A percentile compares a stretch with the other conserved stretches of the same genome.
phyloP scores from a whole-genome alignment of 805 yeast species.

The Barnettozyma vustinii region DNA sequence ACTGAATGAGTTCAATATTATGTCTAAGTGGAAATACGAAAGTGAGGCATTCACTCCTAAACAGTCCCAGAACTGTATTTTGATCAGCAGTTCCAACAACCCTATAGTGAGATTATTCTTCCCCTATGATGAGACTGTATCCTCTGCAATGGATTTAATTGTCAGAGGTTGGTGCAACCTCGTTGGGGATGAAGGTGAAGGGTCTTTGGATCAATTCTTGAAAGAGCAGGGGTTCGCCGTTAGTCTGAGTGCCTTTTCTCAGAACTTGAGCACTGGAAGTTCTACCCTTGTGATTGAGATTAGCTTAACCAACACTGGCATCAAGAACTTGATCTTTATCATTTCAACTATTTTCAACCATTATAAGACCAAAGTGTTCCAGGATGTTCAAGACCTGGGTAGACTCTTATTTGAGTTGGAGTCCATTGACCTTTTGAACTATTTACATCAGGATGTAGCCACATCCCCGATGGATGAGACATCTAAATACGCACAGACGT shows the following conservation, averaged over 20 bases:
- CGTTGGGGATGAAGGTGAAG: constrained; percentile 56
- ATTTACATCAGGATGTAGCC: constrained; percentile 34
- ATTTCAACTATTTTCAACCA: constrained; percentile 29
- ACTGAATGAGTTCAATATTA: constrained; percentile 14
- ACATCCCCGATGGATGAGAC: constrained; percentile 44
- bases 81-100: constrained; percentile 32
- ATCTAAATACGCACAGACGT: constrained; percentile 31
- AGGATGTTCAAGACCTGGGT: constrained; percentile 27
- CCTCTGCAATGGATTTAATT: constrained; percentile 18
- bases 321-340: constrained; percentile 30
- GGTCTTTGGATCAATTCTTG: constrained; percentile 42
- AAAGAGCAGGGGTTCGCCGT: constrained; percentile 31
- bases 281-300: constrained; percentile 45
- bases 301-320: constrained; percentile 42
- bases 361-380: constrained; percentile 16
- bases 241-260: constrained; percentile 37
- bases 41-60: constrained; percentile 22
- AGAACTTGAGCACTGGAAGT: constrained; percentile 32
- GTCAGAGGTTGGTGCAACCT: constrained; percentile 48
- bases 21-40: constrained; percentile 14
- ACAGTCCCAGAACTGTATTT: constrained; percentile 27
- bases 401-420: constrained; percentile 42
- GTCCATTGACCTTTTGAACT: constrained; percentile 41
- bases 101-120: constrained; percentile 42
- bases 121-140: constrained; percentile 27